Percentiles rank a stretch among this genome's conserved stretches.
Conservation (phyloP, 352 stramenopile genomes). For the Phytophthora pistaciae region DNA sequence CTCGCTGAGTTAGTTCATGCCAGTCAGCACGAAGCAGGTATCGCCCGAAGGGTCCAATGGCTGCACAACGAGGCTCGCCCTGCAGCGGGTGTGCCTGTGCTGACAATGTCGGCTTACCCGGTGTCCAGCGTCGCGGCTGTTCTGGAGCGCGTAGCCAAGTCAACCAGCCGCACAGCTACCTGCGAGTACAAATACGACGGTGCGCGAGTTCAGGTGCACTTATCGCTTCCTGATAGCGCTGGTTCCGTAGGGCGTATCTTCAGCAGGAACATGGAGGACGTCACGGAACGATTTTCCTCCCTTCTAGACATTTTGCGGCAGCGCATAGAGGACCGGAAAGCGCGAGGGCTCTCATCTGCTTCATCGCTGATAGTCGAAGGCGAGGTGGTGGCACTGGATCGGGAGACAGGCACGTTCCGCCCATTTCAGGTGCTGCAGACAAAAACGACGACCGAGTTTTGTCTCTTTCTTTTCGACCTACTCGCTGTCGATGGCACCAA, state of each 20-base stretch:
- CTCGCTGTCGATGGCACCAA: constrained; percentile 61
- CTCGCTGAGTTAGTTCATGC: constrained; percentile 55
- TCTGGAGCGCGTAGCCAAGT: constrained; percentile 58
- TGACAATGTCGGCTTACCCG: constrained; percentile 86
- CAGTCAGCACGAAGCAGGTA: constrained; percentile 30
- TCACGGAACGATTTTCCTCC: constrained; percentile 72
- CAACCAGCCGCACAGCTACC: constrained; percentile 42
- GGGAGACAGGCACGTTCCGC: constrained; percentile 51
- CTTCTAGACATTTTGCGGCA: constrained; percentile 56
- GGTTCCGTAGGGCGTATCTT: constrained; percentile 59
- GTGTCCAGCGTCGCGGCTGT: constrained; percentile 65
- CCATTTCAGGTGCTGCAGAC: constrained; percentile 86
- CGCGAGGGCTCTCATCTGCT: constrained; percentile 11
- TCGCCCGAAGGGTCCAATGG: constrained; percentile 35
- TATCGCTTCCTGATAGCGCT: constrained; percentile 26
- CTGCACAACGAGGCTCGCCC: constrained; percentile 50
- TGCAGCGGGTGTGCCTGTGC: constrained; percentile 62
- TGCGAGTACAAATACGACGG: constrained; percentile 91
- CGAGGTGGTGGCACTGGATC: constrained; percentile 80
- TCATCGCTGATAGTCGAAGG: constrained; percentile 74
- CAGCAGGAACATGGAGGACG: constrained; percentile 87
- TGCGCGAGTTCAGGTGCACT: constrained; percentile 79
- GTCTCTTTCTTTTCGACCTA: constrained; percentile 83
- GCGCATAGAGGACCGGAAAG: constrained; percentile 27
- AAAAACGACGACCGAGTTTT: constrained; percentile 77